Base-by-base conservation (phyloP, 805 yeast species). In the Yarrowia sp. region DNA sequence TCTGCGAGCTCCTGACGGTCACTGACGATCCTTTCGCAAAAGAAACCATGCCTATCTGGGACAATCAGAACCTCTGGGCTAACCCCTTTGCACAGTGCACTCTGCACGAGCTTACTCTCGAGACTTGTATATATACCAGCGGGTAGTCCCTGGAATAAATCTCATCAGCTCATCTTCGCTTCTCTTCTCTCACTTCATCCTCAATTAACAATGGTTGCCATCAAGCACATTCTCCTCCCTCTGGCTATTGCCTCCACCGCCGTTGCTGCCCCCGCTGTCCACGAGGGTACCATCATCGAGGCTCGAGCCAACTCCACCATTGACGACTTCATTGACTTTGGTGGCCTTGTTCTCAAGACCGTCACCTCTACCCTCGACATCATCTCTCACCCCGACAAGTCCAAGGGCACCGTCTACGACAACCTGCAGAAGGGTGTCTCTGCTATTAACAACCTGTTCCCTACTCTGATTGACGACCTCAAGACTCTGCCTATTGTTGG, bases 401-500 rank as follows among this genome's bases (percentile, higher is more conserved):
- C 43, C 43, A 51, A 51, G 58, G 58, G 58, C 13, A 18, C 58
- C 13, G 58, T 51, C 18, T 51, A 51, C 58, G 58, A 51, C 35
- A 51, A 51, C 58, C 58, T 51, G 22, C 43, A 51, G 58, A 51
- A 51, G 58, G 58, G 58, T 5, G 18, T 51, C 10, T n/a, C 42
- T 6, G 32, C 39, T 17, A 51, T 51, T 43, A 51, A 51, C 58
- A 38, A 22, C 33, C 43, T 51, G 43, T 51, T 51, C 58, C 58
- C 58, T 33, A 22, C 35, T 51, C 43, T 51, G 33, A 51, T 51
- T 22, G 42, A 51, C n/a, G 58, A 51, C 17, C 58, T 51, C 58
- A 22, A 51, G 58, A 51, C 58, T 38, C 58, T 51, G 8, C 58
- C 58, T 33, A 51, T 51, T 13, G 58, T 51, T n/a, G 58, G 58